These are phyloP conservation scores for Paraphaeosphaeria sporulosa DNA, from an alignment of 2,329 filamentous ascomycete species.

Conservation along the genomic window DNA sequence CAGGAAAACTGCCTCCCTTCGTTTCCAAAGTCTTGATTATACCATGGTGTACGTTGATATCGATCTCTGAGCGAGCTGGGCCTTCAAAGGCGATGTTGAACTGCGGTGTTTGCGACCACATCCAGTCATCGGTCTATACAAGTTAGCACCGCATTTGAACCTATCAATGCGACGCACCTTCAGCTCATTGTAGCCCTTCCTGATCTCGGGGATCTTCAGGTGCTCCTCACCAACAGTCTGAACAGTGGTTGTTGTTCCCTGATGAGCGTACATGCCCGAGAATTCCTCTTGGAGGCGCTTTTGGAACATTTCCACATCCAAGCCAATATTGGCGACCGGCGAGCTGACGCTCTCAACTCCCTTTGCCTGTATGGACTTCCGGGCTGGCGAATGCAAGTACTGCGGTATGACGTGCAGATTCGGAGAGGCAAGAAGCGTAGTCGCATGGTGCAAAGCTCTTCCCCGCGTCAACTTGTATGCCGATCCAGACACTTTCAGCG, in stretches of 20 bases:
- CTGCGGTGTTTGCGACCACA: constrained; percentile 83
- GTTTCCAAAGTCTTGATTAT: constrained; percentile 61
- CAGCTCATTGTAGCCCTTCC: constrained; percentile 69
- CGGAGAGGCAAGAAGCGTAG: constrained; percentile 80
- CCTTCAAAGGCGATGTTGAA: constrained; percentile 69
- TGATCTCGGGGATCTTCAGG: constrained; percentile 62
- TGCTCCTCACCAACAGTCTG: constrained; percentile 62
- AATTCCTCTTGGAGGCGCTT: constrained; percentile 65
- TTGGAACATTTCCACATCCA: constrained; percentile 58
- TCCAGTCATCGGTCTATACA: constrained; percentile 72
- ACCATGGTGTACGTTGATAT: constrained; percentile 58
- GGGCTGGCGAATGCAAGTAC: constrained; percentile 80
- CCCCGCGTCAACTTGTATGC: constrained; percentile 90
- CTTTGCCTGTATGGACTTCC: constrained; percentile 76
- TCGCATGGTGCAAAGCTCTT: constrained; percentile 90
- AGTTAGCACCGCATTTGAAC: constrained; percentile 41
- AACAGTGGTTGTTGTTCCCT: constrained; percentile 47
- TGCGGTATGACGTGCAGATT: constrained; percentile 74
- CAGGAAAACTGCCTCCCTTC: constrained; percentile 26
- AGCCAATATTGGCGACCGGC: constrained; percentile 78
- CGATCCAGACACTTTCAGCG: constrained; percentile 86
- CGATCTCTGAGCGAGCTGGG: constrained; percentile 51
- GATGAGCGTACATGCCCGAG: constrained; percentile 66
- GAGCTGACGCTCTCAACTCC: constrained; percentile 94
- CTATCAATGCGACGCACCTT: constrained; percentile 55